Evolutionary conservation across 148 eudicot species (phyloP), one percentile per base, ranked within the genome.

Genomic region (Vaccinium darrowii): DNA sequence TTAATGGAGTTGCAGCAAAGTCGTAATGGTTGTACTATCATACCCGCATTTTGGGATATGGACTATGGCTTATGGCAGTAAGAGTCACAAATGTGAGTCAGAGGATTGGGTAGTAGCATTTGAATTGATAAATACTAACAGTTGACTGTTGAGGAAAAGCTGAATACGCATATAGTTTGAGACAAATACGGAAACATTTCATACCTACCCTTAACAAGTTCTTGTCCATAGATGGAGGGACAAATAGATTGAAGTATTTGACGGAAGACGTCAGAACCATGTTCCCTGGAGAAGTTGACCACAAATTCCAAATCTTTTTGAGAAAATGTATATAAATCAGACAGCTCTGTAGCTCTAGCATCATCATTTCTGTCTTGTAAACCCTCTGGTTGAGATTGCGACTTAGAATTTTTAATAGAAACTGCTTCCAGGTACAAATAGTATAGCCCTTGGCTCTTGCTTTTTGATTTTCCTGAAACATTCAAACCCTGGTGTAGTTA

Each of bases 141-240:
- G 76, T n/a, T 13, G 72, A 54, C 79, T 19, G 56, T 51, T 72
- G 39, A 33, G 27, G 39, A 71, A 54, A 43, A 56, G 14, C 54
- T 39, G 21, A 57, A 58, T 23, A n/a, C 18, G 27, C 43, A 16
- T 18, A 21, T 33, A 18, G 51, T 39, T 36, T 53, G 73, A 62
- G 30, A 69, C 53, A 76, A 81, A 49, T 53, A 21, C 33, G 2
- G 15, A 7, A 50, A 52, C 52, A 50, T 16, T 50, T 23, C 23
- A 49, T 30, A 33, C 57, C 43, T 88, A 95, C 99, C 98, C 92
- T 97, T 97, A 83, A 97, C 98, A 86, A 97, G 94, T 86, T 97
- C 99, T 79, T 97, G 99, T 80, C 99, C 99, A 85, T 93, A 97
- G 80, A 97, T 97, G 86, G 98, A 95, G 82, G 98, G 98, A 86